Percentiles rank a stretch among this genome's conserved stretches.
Conservation (phyloP, 345 rosid genomes). For the Adansonia digitata region DNA sequence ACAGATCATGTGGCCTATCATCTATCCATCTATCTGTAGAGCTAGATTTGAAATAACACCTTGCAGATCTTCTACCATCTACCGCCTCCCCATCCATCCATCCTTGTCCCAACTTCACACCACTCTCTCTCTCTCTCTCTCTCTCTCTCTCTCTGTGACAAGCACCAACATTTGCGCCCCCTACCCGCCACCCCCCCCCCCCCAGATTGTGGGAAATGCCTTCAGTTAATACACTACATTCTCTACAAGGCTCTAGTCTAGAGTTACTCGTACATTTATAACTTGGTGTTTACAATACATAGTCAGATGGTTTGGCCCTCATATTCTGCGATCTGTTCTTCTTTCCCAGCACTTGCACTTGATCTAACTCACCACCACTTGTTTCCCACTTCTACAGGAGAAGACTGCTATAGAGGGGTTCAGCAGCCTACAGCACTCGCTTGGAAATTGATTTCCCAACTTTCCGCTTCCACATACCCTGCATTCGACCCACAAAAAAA, state of each 20-base stretch:
- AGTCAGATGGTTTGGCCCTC: not conserved
- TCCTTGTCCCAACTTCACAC: not conserved
- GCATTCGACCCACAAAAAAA: slow-evolving; percentile 24
- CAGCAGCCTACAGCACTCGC: slow-evolving; percentile 26
- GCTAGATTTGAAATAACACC: not conserved
- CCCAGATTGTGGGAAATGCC: not conserved
- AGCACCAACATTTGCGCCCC: not conserved
- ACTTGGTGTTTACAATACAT: not conserved
- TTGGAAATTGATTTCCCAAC: slow-evolving; percentile 44
- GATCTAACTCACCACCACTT: no score
- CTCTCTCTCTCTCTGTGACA: not conserved
- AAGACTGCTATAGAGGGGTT: not conserved
- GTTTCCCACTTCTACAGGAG: not conserved
- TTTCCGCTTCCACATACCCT: slow-evolving; percentile 74
- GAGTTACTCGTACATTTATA: not conserved
- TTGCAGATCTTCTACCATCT: not conserved
- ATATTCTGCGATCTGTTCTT: not conserved
- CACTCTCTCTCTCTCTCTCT: no score
- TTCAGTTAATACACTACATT: not conserved
- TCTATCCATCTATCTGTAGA: not conserved
- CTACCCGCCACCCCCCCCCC: no score
- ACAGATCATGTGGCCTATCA: not conserved
- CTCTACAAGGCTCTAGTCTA: not conserved
- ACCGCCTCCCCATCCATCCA: not conserved
- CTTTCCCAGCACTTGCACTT: not conserved